Evolutionary conservation across 208 protist genomes (phyloP), one percentile per base, ranked within the genome.

Genomic region (Leishmania tropica): DNA sequence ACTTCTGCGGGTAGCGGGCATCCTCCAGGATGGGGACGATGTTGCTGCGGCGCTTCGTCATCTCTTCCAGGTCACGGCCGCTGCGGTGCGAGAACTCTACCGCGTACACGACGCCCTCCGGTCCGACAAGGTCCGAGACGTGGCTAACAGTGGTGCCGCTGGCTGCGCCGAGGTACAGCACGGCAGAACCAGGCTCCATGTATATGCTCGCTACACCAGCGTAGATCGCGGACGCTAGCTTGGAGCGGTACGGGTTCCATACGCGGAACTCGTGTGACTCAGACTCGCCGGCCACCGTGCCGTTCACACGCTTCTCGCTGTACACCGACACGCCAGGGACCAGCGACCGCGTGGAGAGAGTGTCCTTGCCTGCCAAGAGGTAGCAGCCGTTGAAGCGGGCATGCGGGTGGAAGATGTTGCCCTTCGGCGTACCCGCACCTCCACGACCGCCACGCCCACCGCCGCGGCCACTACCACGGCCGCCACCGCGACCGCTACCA

Each of bases 171-270:
- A 99, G 94, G 92, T 99, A 99, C 17, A 99, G 96, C 56, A 99
- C 98, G 78, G 99, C 99, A 51, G 95, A 94, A 45, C 99, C 99
- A 70, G 99, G 99, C 78, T 94, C 88, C 88, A 99, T 99, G 76
- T 97, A 98, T 72, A 99, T 99, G 83, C 99, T 98, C 47, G 99
- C 98, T 47, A 99, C 93, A 92, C 99, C 99, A 78, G 97, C 96
- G 70, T 99, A 93, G 82, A 99, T 97, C 78, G 98, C 99, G 17
- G 99, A 98, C 54, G 98, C 99, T 58, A 99, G 89, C 96, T 99
- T 99, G 51, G 99, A 99, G 80, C 99, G 92, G 98, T 99, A 99
- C 56, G 99, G 99, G 88, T 99, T 99, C 99, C 99, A 99, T 56
- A 99, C 98, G 85, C 99, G 98, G 94, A 99, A 99, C 95, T 99